Base-by-base conservation (phyloP, 2,329 filamentous ascomycete genomes). In the Penicillium sp. region DNA sequence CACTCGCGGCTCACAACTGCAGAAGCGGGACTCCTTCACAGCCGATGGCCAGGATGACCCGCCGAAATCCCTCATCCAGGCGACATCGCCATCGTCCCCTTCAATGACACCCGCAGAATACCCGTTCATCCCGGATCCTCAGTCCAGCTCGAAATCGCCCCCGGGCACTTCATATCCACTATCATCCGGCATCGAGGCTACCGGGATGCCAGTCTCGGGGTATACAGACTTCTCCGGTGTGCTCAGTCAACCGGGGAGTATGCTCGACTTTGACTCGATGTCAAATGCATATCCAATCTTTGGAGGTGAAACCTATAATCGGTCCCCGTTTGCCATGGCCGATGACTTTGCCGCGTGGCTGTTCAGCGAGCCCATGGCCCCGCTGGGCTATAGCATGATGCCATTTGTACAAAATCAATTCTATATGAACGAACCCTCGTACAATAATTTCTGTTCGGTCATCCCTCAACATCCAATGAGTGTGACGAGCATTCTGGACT, bases 311-410 rank as follows among this genome's bases (percentile, higher is more conserved):
- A 82, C 79, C 12, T 81, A 86, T 43, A 89, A 85, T 51, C 85
- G 90, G 40, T 94, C 88, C 2, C 88, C 90, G 0, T 90, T 90
- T 57, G 82, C 84, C 6, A 84, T 93, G 69, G 83, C 85, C 0
- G 86, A 93, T 57, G 87, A 94, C 56, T 92, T 92, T 55, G 82
- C 89, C 48, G 81, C 83, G 4, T 94, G 84, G 72, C 65, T 93
- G 16, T 93, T 93, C 65, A 89, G 84, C 57, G 80, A 80, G 23
- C 74, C 75, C 12, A 69, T 75, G 11, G 75, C 76, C 2, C 65
- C 71, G 6, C 67, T 77, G 50, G 69, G 68, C 12, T 75, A 74
- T 39, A 59, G 65, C 22, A 67, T 70, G 56, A 59, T 67, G 31
- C 59, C 64, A 4, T 55, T 55, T 29, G 53, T 71, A 25, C 71